Evolutionary conservation across 371 early-diverging fungal genomes (phyloP).

Genomic region (Lichtheimia ornata): DNA sequence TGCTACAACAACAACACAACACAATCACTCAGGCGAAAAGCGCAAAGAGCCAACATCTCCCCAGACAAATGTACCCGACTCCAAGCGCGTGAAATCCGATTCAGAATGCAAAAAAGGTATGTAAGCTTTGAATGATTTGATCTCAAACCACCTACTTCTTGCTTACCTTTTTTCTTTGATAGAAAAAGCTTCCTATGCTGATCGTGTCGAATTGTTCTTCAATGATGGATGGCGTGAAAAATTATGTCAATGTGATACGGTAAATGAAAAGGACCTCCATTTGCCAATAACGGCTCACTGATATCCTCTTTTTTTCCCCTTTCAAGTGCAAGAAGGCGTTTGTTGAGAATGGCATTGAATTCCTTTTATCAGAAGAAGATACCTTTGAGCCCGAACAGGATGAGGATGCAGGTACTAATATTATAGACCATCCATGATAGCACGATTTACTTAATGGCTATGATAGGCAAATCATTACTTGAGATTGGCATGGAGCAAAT

Average conservation of each 20-base stretch:
- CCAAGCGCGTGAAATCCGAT: too few species aligned
- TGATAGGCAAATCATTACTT: constrained; percentile 63
- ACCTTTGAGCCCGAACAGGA: constrained; percentile 52
- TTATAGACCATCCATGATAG: constrained; percentile 49
- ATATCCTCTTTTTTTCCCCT: too few species aligned
- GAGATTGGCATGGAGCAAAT: constrained; percentile 80
- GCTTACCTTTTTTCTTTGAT: constrained; percentile 2
- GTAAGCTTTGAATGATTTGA: background rate
- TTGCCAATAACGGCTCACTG: background rate
- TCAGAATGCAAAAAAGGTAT: background rate
- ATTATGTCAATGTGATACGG: constrained; percentile 46
- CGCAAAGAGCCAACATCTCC: constrained; percentile 7
- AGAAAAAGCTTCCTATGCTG: constrained; percentile 13
- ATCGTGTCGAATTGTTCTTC: constrained; percentile 46
- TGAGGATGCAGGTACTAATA: constrained; percentile 39
- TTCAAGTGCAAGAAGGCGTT: constrained; percentile 27
- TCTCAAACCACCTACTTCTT: background rate
- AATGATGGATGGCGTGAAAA: constrained; percentile 52
- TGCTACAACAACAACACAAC: too few species aligned
- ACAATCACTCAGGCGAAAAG: constrained; percentile 9
- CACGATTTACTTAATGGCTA: background rate
- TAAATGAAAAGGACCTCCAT: constrained; percentile 4
- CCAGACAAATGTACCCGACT: background rate
- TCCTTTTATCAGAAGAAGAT: constrained; percentile 38
- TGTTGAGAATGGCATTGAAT: constrained; percentile 22